Evolutionary conservation across 2,329 filamentous ascomycete species (phyloP).

Genomic region (Rhytidhysteron rufulum): DNA sequence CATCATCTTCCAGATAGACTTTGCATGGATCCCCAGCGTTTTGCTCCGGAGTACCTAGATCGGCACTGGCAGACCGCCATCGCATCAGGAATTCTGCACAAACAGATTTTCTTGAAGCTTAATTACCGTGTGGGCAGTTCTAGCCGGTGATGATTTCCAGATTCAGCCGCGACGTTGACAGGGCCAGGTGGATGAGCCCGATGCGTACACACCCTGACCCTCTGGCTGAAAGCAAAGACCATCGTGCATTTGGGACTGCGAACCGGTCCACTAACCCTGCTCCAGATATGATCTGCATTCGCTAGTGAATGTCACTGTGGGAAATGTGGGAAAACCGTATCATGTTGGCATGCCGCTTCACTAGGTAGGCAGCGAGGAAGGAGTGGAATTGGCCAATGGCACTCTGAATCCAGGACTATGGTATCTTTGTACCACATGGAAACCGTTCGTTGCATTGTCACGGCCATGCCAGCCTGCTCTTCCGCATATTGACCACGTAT

Average conservation of each 20-base stretch:
- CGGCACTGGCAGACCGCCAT: conserved; percentile 4
- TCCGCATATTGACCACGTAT: too few relatives aligned
- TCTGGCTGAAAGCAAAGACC: conserved; percentile 3
- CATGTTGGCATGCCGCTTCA: background rate
- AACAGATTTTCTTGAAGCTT: conserved; percentile 3
- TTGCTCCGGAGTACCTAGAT: background rate
- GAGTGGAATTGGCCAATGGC: too few relatives aligned
- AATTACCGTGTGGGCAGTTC: conserved; percentile 1
- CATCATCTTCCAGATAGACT: conserved; percentile 5
- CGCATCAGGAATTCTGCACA: background rate
- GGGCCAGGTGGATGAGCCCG: background rate
- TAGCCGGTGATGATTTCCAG: conserved; percentile 12
- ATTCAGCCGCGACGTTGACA: conserved; percentile 11
- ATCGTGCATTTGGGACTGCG: conserved; percentile 7
- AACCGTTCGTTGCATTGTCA: too few relatives aligned
- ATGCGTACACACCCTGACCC: background rate
- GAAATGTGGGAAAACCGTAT: background rate
- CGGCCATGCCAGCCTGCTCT: too few relatives aligned
- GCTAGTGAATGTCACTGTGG: background rate
- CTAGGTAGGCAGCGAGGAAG: background rate
- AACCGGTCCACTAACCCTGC: conserved; percentile 2
- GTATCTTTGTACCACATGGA: too few relatives aligned
- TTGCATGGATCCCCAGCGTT: conserved; percentile 8
- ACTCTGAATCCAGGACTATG: too few relatives aligned
- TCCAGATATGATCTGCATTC: conserved; percentile 7